Base-by-base conservation (phyloP, 192 early-diverging fungal genomes). In the Lunasporangiospora selenospora region DNA sequence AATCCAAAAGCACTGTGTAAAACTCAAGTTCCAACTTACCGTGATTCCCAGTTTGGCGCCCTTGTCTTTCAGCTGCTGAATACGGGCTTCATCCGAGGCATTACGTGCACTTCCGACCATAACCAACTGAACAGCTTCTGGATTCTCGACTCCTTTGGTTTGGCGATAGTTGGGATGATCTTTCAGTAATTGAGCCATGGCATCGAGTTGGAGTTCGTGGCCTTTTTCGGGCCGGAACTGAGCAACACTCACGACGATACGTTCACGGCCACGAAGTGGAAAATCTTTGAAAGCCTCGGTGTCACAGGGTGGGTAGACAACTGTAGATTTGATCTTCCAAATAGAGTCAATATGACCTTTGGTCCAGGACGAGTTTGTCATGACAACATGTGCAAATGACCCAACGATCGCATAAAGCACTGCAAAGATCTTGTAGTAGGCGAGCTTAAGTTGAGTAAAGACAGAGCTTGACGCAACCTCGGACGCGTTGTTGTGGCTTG, bases 301-400 rank as follows among this genome's bases (percentile, higher is more conserved):
- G 62, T 96, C 91, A 77, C 97, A 99, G 18, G 98, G 96, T 19
- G 98, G 98, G 76, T 96, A 98, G 1, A 98, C 87, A 2, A 93
- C 82, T 10, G 63, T 59, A 4, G 92, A 88, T 10, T 90, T 80
- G 11, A 84, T 82, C 0, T 75, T 65, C 89, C 94, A 99, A 8
- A 98, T 67, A n/a, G 80, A 49, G 57, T 93, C 88, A 45, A 99
- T 93, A 60, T 99, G 98, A 38, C 67, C 83, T 37, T 89, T 83
- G 16, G 98, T 99, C 98, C 98, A 99, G 2, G 91, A 86, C 10
- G 96, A 98, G 78, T 99, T 98, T n/a, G 90, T 90, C 91, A 98
- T 92, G 1, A 96, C 87, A 3, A 87, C 78, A 65, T 93, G 83
- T 0, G 93, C 88, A 64, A 81, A 94, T 15, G 86, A 83, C 3